Conservation (phyloP, 148 eudicot species). For the Dianthus caryophyllus region DNA sequence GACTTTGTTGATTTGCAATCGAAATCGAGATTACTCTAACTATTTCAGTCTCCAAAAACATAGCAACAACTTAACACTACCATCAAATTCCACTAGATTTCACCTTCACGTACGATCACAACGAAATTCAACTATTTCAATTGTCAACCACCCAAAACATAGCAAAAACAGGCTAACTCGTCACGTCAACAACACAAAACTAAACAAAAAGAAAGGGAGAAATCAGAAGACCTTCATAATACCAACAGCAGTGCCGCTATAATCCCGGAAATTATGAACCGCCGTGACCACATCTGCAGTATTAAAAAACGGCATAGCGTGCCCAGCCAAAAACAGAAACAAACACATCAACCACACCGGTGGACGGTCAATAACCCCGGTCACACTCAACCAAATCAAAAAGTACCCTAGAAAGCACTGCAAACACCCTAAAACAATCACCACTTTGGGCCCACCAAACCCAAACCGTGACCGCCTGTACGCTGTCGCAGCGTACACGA, state of each 20-base stretch:
- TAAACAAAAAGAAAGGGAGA: too few relatives aligned
- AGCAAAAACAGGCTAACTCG: too few relatives aligned
- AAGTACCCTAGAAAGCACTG: constrained; percentile 64
- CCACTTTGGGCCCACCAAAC: constrained; percentile 51
- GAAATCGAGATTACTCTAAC: too few relatives aligned
- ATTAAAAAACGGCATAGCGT: constrained; percentile 57
- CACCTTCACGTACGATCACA: too few relatives aligned
- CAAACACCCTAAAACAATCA: constrained; percentile 40
- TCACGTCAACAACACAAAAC: too few relatives aligned
- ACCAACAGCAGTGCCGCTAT: constrained; percentile 64
- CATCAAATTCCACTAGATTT: too few relatives aligned
- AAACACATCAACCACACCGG: constrained; percentile 46
- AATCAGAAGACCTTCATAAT: constrained; percentile 61
- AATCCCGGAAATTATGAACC: constrained; percentile 53
- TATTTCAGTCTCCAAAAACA: too few relatives aligned
- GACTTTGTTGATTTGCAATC: too few relatives aligned
- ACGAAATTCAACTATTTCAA: too few relatives aligned
- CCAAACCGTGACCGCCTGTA: constrained; percentile 25
- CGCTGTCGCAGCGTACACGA: constrained; percentile 43
- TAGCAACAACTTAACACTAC: too few relatives aligned
- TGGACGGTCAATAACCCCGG: constrained; percentile 39
- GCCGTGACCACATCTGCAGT: constrained; percentile 70
- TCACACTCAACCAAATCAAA: constrained; percentile 51
- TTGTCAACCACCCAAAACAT: background rate
- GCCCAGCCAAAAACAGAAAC: constrained; percentile 59